These are phyloP conservation scores for Triticum turgidum DNA, from an alignment of 176 grass and related monocot genomes.

Conservation along the genomic window DNA sequence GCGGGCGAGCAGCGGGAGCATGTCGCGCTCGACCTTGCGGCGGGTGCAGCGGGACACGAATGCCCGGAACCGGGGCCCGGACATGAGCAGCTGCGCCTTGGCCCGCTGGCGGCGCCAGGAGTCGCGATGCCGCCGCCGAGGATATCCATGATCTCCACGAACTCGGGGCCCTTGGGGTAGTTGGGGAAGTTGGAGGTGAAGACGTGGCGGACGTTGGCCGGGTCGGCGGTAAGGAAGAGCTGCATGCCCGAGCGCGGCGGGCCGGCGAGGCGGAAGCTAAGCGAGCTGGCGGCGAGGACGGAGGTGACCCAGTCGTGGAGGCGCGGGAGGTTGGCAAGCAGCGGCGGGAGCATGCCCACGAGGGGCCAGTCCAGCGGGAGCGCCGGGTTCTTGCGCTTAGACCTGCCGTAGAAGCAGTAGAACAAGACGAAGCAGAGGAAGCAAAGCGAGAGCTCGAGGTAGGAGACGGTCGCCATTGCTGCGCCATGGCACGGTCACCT, in stretches of 20 bases:
- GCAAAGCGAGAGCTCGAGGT: not conserved
- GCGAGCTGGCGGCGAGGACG: not conserved
- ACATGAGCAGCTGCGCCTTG: constrained; percentile 48
- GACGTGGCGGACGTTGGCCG: not conserved
- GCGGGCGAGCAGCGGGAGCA: constrained; percentile 45
- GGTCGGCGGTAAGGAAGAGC: not conserved
- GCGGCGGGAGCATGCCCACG: not conserved
- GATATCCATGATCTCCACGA: not conserved
- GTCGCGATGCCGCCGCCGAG: constrained; percentile 8
- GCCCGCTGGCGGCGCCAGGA: constrained; percentile 40
- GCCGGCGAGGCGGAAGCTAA: no score
- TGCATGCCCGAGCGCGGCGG: not conserved
- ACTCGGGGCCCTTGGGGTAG: not conserved
- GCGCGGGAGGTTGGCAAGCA: not conserved
- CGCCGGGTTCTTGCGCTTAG: not conserved
- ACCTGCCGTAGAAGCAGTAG: not conserved
- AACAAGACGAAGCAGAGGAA: not conserved
- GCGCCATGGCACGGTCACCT: no score
- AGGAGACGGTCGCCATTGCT: not conserved
- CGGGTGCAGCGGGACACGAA: constrained; percentile 33
- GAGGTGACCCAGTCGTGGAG: not conserved
- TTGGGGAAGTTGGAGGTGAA: not conserved
- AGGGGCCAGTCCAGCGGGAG: not conserved
- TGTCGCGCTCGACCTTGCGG: constrained; percentile 36
- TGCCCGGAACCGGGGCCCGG: constrained; percentile 19